Percentiles rank a stretch among this genome's conserved stretches.
Evolutionary conservation across 495 filamentous ascomycete species (phyloP).

Genomic region (Delitschia confertaspora): DNA sequence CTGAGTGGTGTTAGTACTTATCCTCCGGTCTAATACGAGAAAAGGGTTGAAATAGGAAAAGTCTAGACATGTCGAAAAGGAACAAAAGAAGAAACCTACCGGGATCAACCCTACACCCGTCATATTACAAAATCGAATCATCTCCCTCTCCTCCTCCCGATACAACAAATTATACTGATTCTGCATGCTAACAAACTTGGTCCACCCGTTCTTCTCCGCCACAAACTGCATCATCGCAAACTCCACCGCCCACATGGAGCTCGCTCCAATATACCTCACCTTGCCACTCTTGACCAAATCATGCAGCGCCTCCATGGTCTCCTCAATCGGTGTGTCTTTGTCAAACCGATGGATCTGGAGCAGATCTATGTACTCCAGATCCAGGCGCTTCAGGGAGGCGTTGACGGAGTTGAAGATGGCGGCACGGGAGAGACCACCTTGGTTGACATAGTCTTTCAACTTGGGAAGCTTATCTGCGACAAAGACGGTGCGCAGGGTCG

Average conservation of each 20-base stretch:
- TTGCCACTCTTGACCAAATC: slow-evolving; percentile 35
- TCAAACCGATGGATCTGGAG: slow-evolving; percentile 34
- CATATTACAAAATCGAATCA: slow-evolving; percentile 35
- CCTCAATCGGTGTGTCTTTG: slow-evolving; percentile 22
- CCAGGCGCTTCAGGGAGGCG: slow-evolving; percentile 24
- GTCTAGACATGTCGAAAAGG: neutral
- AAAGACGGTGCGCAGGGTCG: slow-evolving; percentile 17
- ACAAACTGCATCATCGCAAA: slow-evolving; percentile 33
- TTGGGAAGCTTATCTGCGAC: slow-evolving; percentile 27
- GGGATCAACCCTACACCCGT: slow-evolving; percentile 36
- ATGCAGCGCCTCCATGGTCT: slow-evolving; percentile 35
- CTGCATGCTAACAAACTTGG: slow-evolving; percentile 38
- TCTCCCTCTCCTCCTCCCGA: slow-evolving; percentile 37
- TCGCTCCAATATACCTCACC: slow-evolving; percentile 36
- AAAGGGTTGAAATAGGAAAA: neutral
- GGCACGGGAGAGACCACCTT: slow-evolving; percentile 31
- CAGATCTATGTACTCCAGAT: slow-evolving; percentile 30
- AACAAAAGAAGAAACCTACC: slow-evolving; percentile 4
- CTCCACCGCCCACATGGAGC: slow-evolving; percentile 34
- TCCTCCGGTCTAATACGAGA: neutral
- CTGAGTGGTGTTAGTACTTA: neutral
- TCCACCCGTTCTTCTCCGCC: slow-evolving; percentile 38
- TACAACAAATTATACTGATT: slow-evolving; percentile 37
- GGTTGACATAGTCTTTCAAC: slow-evolving; percentile 42
- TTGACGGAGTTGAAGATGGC: slow-evolving; percentile 33